Evolutionary conservation across 495 filamentous ascomycete species (phyloP).

Genomic region (Daldinia loculata): DNA sequence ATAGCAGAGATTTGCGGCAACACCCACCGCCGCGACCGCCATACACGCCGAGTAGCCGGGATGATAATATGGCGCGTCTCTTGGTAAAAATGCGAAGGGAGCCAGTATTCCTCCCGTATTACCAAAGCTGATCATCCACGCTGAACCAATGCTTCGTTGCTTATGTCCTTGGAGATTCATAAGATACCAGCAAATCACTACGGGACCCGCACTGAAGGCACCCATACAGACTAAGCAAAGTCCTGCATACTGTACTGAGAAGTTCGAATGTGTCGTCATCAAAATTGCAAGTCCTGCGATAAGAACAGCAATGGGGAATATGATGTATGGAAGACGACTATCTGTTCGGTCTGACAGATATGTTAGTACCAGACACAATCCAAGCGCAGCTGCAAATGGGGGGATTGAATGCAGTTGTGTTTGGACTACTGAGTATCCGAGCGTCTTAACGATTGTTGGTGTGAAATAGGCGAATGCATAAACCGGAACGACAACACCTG

Average conservation of each 20-base stretch:
- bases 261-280: slow-evolving; percentile 60
- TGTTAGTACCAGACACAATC: slow-evolving; percentile 59
- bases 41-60: slow-evolving; percentile 33
- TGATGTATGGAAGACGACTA: slow-evolving; percentile 59
- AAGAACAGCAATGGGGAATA: slow-evolving; percentile 38
- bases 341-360: slow-evolving; percentile 61
- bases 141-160: slow-evolving; percentile 73
- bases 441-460: slow-evolving; percentile 68
- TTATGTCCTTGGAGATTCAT: slow-evolving; percentile 82
- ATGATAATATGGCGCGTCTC: slow-evolving; percentile 43
- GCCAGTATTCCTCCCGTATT: slow-evolving; percentile 43
- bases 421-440: slow-evolving; percentile 65
- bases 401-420: slow-evolving; percentile 77
- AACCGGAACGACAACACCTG: slow-evolving; percentile 70
- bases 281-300: slow-evolving; percentile 69
- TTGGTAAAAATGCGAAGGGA: slow-evolving; percentile 36
- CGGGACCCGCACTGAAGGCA: slow-evolving; percentile 68
- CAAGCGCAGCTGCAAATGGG: slow-evolving; percentile 72
- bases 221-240: slow-evolving; percentile 70
- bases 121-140: slow-evolving; percentile 50
- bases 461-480: slow-evolving; percentile 70
- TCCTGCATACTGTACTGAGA: slow-evolving; percentile 65
- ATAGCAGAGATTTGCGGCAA: slow-evolving; percentile 7
- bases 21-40: slow-evolving; percentile 41
- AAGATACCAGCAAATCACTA: slow-evolving; percentile 80